Conservation (phyloP, 2,329 filamentous ascomycete genomes). For the Hypoxylon sp. region DNA sequence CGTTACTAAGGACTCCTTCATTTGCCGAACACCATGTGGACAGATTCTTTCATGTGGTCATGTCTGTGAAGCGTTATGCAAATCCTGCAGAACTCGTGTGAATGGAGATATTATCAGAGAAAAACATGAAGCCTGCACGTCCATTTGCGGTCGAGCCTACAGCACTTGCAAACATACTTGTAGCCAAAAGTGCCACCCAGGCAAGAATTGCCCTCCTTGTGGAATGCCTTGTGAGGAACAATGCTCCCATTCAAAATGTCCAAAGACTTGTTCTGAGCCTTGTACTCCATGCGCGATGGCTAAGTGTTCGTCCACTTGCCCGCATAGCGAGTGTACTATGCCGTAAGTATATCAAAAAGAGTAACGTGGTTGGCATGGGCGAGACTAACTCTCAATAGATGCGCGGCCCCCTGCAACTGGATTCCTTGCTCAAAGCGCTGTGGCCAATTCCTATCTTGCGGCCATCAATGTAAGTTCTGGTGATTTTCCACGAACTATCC, state of each 20-base stretch:
- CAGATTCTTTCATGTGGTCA: conserved; percentile 70
- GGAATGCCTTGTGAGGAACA: conserved; percentile 65
- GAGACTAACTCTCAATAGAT: conserved; percentile 23
- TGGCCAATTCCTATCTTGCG: conserved; percentile 27
- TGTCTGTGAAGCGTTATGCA: conserved; percentile 65
- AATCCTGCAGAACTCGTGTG: conserved; percentile 60
- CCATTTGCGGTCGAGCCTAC: conserved; percentile 58
- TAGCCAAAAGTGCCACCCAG: conserved; percentile 65
- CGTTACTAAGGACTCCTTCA: conserved; percentile 58
- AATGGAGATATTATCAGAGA: conserved; percentile 49
- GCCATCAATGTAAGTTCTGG: conserved; percentile 37
- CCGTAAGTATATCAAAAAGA: conserved; percentile 26
- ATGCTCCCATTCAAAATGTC: conserved; percentile 71
- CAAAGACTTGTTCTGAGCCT: conserved; percentile 68
- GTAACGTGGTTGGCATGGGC: not conserved
- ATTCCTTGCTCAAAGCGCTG: conserved; percentile 39
- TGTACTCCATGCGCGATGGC: conserved; percentile 70
- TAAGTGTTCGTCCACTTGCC: conserved; percentile 24
- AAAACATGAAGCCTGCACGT: conserved; percentile 59
- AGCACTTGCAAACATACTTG: conserved; percentile 72
- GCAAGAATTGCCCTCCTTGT: conserved; percentile 64
- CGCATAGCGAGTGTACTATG: conserved; percentile 38
- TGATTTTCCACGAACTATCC: not conserved
- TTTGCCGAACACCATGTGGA: conserved; percentile 66
- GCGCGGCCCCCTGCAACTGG: conserved; percentile 43